phyloP scores from a whole-genome alignment of 805 yeast species.

The Pichia nanzhaoensis region DNA sequence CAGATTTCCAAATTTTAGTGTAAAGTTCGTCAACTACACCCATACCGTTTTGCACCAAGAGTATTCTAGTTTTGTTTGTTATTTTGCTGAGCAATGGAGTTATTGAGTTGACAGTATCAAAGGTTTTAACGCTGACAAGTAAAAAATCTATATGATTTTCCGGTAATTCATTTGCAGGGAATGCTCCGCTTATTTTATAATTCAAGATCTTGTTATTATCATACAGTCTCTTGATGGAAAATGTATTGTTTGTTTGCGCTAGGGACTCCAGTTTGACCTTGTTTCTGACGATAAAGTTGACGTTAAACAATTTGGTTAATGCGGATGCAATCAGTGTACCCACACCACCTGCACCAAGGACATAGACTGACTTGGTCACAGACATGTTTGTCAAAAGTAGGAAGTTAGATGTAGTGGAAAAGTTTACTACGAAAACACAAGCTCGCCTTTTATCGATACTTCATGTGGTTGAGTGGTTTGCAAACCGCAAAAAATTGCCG shows the following conservation, averaged over 20 bases:
- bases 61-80: slow-evolving; percentile 42
- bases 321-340: slow-evolving; percentile 28
- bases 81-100: slow-evolving; percentile 46
- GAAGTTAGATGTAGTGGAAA: no score
- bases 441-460: no score
- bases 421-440: no score
- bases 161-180: slow-evolving; percentile 15
- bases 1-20: slow-evolving; percentile 47
- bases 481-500: no score
- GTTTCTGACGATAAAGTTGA: slow-evolving; percentile 25
- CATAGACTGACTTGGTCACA: slow-evolving; percentile 17
- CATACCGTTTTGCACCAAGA: slow-evolving; percentile 81
- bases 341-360: slow-evolving; percentile 33
- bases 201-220: slow-evolving; percentile 13
- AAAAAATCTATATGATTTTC: slow-evolving; percentile 29
- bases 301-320: slow-evolving; percentile 16
- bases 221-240: slow-evolving; percentile 22
- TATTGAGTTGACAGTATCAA: slow-evolving; percentile 62
- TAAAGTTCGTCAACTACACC: slow-evolving; percentile 56
- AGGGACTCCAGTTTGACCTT: slow-evolving; percentile 19
- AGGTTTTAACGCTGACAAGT: slow-evolving; percentile 74
- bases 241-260: slow-evolving; percentile 15
- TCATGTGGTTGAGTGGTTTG: no score
- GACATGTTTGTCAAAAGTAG: slow-evolving; percentile 2
- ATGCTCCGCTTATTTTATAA: slow-evolving; percentile 17